Percentiles rank a stretch among this genome's conserved stretches.
Evolutionary conservation across 257 asterid genomes (phyloP).

Genomic region (Solanum tarapatanum): DNA sequence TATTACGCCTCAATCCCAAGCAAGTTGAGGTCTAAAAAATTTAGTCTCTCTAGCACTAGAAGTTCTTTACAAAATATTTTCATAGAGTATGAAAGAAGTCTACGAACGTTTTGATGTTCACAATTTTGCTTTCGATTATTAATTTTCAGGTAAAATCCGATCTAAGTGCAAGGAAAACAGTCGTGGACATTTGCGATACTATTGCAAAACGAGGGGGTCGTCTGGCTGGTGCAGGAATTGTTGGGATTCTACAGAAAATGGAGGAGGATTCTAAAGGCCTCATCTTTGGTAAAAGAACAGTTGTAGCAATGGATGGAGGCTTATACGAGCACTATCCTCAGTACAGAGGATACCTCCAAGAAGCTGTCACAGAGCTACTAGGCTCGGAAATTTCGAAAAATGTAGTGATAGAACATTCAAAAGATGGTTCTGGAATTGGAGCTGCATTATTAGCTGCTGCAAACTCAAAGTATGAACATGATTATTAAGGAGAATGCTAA

Average conservation of each 20-base stretch:
- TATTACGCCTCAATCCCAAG: background rate
- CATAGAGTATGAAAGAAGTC: background rate
- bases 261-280: slow-evolving; percentile 46
- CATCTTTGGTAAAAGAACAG: slow-evolving; percentile 56
- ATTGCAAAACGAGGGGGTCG: slow-evolving; percentile 69
- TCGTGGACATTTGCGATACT: slow-evolving; percentile 41
- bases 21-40: background rate
- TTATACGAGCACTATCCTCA: slow-evolving; percentile 69
- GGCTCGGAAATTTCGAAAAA: slow-evolving; percentile 41
- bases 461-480: slow-evolving; percentile 46
- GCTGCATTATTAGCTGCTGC: slow-evolving; percentile 87
- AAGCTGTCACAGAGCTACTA: slow-evolving; percentile 50
- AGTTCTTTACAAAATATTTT: background rate
- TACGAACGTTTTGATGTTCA: background rate
- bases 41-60: background rate
- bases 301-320: slow-evolving; percentile 87
- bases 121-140: background rate
- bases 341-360: slow-evolving; percentile 48
- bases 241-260: slow-evolving; percentile 71
- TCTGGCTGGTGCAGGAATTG: slow-evolving; percentile 73
- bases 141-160: slow-evolving; percentile 26
- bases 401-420: slow-evolving; percentile 53
- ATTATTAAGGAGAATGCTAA: slow-evolving; percentile 1
- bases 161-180: slow-evolving; percentile 31
- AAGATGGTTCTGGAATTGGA: slow-evolving; percentile 80